Evolutionary conservation across 768 basidiomycete genomes (phyloP).

Genomic region (Coprinopsis sp.): DNA sequence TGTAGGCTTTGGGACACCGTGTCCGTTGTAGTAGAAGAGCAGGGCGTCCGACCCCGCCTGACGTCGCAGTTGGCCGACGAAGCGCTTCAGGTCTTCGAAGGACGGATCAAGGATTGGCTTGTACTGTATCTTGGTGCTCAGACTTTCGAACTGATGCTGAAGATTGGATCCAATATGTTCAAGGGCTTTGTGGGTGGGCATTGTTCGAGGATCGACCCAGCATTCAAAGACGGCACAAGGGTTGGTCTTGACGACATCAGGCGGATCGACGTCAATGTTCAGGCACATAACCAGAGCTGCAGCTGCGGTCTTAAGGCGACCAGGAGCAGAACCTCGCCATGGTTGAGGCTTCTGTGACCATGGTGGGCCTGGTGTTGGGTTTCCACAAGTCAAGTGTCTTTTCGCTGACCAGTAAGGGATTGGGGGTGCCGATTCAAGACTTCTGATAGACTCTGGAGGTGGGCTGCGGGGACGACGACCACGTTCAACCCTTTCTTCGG

Average conservation of each 20-base stretch:
- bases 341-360: constrained; percentile 62
- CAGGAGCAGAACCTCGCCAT: constrained; percentile 78
- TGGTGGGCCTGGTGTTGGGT: constrained; percentile 67
- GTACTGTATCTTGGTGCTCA: constrained; percentile 91
- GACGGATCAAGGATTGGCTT: constrained; percentile 95
- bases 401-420: constrained; percentile 85
- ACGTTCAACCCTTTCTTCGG: constrained; percentile 31
- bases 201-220: constrained; percentile 94
- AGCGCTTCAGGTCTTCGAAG: constrained; percentile 86
- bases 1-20: constrained; percentile 96
- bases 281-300: constrained; percentile 89
- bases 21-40: constrained; percentile 97
- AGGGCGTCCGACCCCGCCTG: constrained; percentile 91
- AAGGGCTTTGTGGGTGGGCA: constrained; percentile 90
- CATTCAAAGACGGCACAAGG: constrained; percentile 94
- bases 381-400: constrained; percentile 87
- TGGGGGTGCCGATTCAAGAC: constrained; percentile 49
- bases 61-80: constrained; percentile 78
- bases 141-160: constrained; percentile 91
- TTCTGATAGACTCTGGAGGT: constrained; percentile 43
- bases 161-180: constrained; percentile 92
- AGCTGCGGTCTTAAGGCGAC: constrained; percentile 87
- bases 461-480: constrained; percentile 30
- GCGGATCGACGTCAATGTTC: constrained; percentile 97
- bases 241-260: constrained; percentile 94